Percentiles rank a stretch among this genome's conserved stretches.
Conservation (phyloP, 345 rosid genomes). For the Limnanthes douglasii region DNA sequence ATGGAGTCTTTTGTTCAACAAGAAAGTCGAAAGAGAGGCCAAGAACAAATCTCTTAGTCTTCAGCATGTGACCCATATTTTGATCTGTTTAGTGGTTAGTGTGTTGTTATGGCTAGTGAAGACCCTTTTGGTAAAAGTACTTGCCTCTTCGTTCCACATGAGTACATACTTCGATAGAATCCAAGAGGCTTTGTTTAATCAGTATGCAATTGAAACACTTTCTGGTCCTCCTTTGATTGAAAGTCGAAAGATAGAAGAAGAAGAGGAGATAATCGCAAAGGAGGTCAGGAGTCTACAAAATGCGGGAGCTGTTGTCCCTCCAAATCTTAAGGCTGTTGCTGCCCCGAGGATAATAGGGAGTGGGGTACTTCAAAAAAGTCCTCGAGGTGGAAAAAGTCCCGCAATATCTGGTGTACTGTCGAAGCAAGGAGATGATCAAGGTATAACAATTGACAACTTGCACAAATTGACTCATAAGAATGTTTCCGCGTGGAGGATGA, state of each 20-base stretch:
- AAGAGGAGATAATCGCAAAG: conserved; percentile 19
- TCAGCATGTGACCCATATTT: conserved; percentile 29
- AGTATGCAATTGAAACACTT: conserved; percentile 47
- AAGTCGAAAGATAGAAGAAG: conserved; percentile 30
- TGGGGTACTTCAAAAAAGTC: conserved; percentile 15
- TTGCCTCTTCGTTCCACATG: conserved; percentile 58
- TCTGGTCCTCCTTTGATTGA: conserved; percentile 57
- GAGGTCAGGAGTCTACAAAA: conserved; percentile 31
- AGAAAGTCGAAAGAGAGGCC: conserved; percentile 23
- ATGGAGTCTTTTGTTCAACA: conserved; percentile 49
- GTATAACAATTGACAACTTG: conserved; percentile 31
- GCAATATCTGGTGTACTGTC: conserved; percentile 20
- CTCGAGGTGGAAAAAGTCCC: conserved; percentile 19
- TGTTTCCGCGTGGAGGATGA: conserved; percentile 67
- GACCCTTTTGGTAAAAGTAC: conserved; percentile 49
- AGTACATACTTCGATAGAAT: conserved; percentile 66
- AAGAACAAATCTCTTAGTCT: conserved; percentile 11
- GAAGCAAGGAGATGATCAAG: conserved; percentile 18
- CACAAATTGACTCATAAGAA: conserved; percentile 43
- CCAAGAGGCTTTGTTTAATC: conserved; percentile 53
- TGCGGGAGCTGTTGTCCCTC: conserved; percentile 12
- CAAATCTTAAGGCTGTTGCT: background rate
- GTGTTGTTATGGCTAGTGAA: conserved; percentile 48
- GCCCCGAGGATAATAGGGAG: background rate
- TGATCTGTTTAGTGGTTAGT: conserved; percentile 41